Evolutionary conservation across 2,329 filamentous ascomycete genomes (phyloP), one percentile per base, ranked within the genome.

Genomic region (Neospermospora avenae): DNA sequence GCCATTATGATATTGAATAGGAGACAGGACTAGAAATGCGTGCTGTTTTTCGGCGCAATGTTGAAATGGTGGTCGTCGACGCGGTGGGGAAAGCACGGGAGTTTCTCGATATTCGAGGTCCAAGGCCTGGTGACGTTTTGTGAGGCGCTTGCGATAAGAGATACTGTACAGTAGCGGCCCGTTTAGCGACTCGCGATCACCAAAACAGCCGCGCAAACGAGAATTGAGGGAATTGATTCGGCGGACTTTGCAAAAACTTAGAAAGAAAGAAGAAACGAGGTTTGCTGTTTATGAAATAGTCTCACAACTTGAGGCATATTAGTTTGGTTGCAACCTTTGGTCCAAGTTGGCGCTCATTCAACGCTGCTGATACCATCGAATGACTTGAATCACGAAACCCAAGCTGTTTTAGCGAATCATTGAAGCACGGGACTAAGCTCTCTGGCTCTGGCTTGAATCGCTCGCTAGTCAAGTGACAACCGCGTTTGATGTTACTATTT

Each of bases 1-100:
- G 67, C 67, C 69, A 71, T 72, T 46, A 53, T 34, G 20, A 49
- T 57, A 41, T n/a, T 35, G 35, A 37, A 7, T 16, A 11, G 11
- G 35, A 42, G 3, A 2, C 7, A 22, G 20, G 39, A 10, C n/a
- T 41, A 2, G 13, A 18, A 11, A 3, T 11, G 8, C 16, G 5
- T n/a, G 31, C 31, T 25, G 45, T 46, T 24, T 41, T 35, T 41
- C 25, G 13, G 16, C 11, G 51, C 8, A 28, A 41, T 44, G 42
- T 41, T 20, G 46, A 28, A 37, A 31, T 34, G n/a, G 22, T 41
- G 52, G 49, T 49, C 44, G 28, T 37, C 28, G 28, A 31, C 5
- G 25, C 22, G 22, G 31, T 51, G 44, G 31, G 51, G 22, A 54
- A 44, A n/a, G 37, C 6, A 41, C 16, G 16, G 39, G 37, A 37